Evolutionary conservation across 495 filamentous ascomycete genomes (phyloP), one percentile per base, ranked within the genome.

Genomic region (Poronia punctata): DNA sequence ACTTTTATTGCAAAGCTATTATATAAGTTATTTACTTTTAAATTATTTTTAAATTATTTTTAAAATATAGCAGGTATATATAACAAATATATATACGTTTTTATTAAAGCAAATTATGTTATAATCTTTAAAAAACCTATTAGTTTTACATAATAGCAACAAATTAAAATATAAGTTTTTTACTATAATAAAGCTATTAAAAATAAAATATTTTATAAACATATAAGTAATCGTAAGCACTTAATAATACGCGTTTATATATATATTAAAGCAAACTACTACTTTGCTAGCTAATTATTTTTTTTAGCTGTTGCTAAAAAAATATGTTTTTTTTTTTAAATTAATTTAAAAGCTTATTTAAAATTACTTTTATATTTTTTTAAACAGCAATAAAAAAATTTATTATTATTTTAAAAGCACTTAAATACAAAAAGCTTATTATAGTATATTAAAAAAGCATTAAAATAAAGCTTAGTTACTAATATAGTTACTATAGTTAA

Each of bases 351-450:
- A 43, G 35, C 5, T 7, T 11, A 43, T 21, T 16, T 18, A 43
- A 43, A 33, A 19, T 35, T 43, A 43, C 3, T 29, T 3, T 43
- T 23, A 21, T 43, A 43, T 43, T 33, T 43, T 35, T 33, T 20
- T 22, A 35, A 43, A 35, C 24, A n/a, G n/a, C 24, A 21, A 21
- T 21, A 43, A 18, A 43, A n/a, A 12, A 43, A 43, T 35, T 29
- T 23, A 22, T 29, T 37, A 18, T 34, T 35, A 35, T 5, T 36
- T 7, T 33, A 33, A 7, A 11, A 21, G 5, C 5, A 12, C n/a
- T 12, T 30, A 6, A 12, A 12, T 12, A 30, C 5, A 4, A 12
- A 30, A n/a, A 4, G 7, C 20, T 12, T 5, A 15, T 22, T 35
- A 35, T 15, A 35, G 17, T 32, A 25, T 43, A 43, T 43, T 30